These are phyloP conservation scores for Aureobasidium pullulans DNA, from an alignment of 2,329 filamentous ascomycete species.

Conservation along the genomic window DNA sequence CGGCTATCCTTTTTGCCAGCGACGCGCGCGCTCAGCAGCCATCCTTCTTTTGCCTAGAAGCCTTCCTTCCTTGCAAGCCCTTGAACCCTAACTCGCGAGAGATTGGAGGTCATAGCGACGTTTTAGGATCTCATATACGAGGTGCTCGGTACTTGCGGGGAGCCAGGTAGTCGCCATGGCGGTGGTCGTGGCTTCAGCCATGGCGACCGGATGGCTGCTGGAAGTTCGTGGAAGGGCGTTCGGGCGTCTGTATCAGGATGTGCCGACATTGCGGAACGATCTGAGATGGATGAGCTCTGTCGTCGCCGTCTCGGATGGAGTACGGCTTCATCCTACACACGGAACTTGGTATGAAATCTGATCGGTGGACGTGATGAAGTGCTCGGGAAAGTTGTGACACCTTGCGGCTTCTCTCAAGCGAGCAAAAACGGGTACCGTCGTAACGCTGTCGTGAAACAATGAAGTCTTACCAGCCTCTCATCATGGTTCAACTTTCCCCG, in stretches of 20 bases:
- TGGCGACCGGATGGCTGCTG: constrained; percentile 1
- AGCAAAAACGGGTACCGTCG: constrained; percentile 8
- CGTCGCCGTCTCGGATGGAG: neutral
- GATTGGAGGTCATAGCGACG: constrained; percentile 1
- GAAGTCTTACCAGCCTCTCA: constrained; percentile 4
- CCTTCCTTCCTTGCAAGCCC: neutral
- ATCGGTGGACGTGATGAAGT: neutral
- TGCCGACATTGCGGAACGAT: neutral
- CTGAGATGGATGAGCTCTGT: neutral
- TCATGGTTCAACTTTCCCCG: neutral
- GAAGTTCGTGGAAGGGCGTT: constrained; percentile 2
- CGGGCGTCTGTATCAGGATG: neutral
- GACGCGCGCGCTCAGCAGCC: neutral
- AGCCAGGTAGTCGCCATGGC: neutral
- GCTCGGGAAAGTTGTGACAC: constrained; percentile 5
- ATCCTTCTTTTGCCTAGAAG: neutral
- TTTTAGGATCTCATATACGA: neutral
- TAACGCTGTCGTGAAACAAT: constrained; percentile 12
- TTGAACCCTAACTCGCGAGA: neutral
- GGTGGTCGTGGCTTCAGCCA: constrained; percentile 6
- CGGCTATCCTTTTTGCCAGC: constrained; percentile 9
- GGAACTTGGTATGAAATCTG: neutral
- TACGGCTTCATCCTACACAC: neutral
- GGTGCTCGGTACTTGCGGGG: neutral
- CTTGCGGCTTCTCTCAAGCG: neutral